Evolutionary conservation across 148 eudicot genomes (phyloP), one percentile per base, ranked within the genome.

Genomic region (Heliosperma pusillum): DNA sequence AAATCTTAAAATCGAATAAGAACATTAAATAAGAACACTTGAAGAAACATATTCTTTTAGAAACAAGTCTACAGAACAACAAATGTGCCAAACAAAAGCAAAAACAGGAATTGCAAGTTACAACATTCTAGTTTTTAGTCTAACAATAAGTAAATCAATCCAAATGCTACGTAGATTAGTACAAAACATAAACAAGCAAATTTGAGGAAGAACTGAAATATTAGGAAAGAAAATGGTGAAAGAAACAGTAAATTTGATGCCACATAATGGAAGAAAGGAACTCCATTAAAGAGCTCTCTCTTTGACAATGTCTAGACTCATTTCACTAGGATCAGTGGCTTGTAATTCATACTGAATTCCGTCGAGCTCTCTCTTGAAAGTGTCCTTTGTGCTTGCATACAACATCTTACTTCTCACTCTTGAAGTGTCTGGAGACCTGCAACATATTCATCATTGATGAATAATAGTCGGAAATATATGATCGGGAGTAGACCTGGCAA

Each of bases 401-500:
- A 85, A 30, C 87, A 85, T 85, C 85, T 85, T 85, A 19, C 81
- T 85, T 73, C 85, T 82, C 75, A 85, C 85, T 24, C 69, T 85
- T 56, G 87, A 77, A 1, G 79, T 72, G 66, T 85, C 87, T 15
- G 87, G 87, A 27, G 85, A 66, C 87, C 87, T 85, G 47, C 24
- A 77, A 24, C 33, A n/a, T n/a, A n/a, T n/a, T n/a, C n/a, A n/a
- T n/a, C n/a, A n/a, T n/a, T n/a, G n/a, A n/a, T n/a, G n/a, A n/a
- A n/a, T n/a, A n/a, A n/a, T n/a, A n/a, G n/a, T n/a, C n/a, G n/a
- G n/a, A n/a, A n/a, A n/a, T n/a, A n/a, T n/a, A n/a, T n/a, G n/a
- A n/a, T n/a, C n/a, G n/a, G n/a, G n/a, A n/a, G n/a, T n/a, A n/a
- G n/a, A n/a, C n/a, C n/a, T n/a, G n/a, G n/a, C n/a, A n/a, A n/a